Evolutionary conservation across 345 rosid species (phyloP).

Genomic region (Hevea brasiliensis): DNA sequence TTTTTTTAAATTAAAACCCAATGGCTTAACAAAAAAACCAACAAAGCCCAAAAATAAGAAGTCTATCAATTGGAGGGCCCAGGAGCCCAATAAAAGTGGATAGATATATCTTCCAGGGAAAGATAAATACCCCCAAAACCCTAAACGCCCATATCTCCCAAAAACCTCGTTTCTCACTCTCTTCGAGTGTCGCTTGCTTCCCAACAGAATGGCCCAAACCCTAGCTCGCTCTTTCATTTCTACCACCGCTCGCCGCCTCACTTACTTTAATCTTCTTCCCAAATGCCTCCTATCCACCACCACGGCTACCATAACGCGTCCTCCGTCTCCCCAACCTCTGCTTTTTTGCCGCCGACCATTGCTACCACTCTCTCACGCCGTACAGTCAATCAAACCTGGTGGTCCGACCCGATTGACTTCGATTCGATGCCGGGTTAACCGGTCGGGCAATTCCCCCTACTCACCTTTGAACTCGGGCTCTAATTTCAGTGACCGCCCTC

Average conservation of each 20-base stretch:
- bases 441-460: slow-evolving; percentile 70
- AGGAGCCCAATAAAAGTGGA: too few relatives aligned
- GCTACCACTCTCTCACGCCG: slow-evolving; percentile 32
- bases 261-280: slow-evolving; percentile 27
- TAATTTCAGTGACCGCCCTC: slow-evolving; percentile 91
- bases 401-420: slow-evolving; percentile 43
- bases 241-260: slow-evolving; percentile 42
- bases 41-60: too few relatives aligned
- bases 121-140: too few relatives aligned
- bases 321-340: slow-evolving; percentile 45
- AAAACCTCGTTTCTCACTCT: background rate
- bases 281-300: slow-evolving; percentile 39
- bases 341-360: slow-evolving; percentile 44
- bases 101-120: too few relatives aligned
- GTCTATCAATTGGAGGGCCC: too few relatives aligned
- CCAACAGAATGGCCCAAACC: slow-evolving; percentile 56
- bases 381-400: slow-evolving; percentile 20
- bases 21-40: too few relatives aligned
- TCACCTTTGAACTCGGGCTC: slow-evolving; percentile 90
- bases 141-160: background rate
- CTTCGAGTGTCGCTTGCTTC: too few relatives aligned
- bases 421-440: slow-evolving; percentile 70
- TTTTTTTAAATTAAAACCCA: too few relatives aligned
- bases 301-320: slow-evolving; percentile 21
- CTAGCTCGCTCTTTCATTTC: slow-evolving; percentile 39